phyloP scores from a whole-genome alignment of 306 rosid genomes.

The Castanea sativa region DNA sequence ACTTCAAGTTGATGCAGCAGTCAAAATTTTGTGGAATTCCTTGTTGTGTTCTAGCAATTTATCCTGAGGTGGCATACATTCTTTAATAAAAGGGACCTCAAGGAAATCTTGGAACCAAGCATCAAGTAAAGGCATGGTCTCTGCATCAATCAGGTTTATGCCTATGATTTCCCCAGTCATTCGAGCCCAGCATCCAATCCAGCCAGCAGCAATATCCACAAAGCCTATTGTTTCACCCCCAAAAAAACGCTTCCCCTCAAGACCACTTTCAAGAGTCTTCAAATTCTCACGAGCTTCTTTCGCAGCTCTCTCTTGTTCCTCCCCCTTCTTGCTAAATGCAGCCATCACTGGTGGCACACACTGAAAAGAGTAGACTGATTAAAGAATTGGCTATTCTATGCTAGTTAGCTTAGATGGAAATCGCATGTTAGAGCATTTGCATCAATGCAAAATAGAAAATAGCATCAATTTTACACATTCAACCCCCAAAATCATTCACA shows the following conservation, averaged over 20 bases:
- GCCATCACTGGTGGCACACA: slow-evolving; percentile 33
- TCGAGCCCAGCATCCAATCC: slow-evolving; percentile 36
- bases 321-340: slow-evolving; percentile 35
- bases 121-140: slow-evolving; percentile 38
- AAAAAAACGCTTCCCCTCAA: slow-evolving; percentile 33
- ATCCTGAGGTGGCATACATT: slow-evolving; percentile 38
- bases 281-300: slow-evolving; percentile 41
- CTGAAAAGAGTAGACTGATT: slow-evolving; percentile 12
- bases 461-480: no score
- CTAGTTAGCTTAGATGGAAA: no score
- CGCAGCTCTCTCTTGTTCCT: slow-evolving; percentile 45
- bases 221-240: slow-evolving; percentile 51
- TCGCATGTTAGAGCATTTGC: no score
- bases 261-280: slow-evolving; percentile 43
- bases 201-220: slow-evolving; percentile 42
- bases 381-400: background rate
- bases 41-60: slow-evolving; percentile 26
- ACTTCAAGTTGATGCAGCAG: slow-evolving; percentile 36
- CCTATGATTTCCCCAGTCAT: slow-evolving; percentile 33
- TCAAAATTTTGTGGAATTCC: slow-evolving; percentile 24
- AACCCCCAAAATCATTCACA: no score
- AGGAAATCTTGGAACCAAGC: slow-evolving; percentile 37
- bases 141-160: slow-evolving; percentile 30
- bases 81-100: slow-evolving; percentile 29
- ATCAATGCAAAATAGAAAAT: no score